Base-by-base conservation (phyloP, 371 early-diverging fungal species). In the Rhizopus arrhizus region DNA sequence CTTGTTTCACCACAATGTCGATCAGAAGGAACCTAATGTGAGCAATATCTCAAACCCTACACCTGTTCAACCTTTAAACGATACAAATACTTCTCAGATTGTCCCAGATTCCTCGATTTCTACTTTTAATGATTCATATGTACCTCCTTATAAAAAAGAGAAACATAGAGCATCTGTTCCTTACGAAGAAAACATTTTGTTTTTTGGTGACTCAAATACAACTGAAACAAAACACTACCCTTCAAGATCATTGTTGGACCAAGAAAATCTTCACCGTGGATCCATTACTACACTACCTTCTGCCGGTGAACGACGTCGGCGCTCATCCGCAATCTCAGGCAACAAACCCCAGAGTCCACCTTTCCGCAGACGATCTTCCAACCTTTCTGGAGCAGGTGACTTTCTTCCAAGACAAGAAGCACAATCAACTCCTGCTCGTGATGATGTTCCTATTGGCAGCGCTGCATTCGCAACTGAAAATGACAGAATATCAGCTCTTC, bases 201-300 rank as follows among this genome's bases (percentile, higher is more conserved):
- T 66, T 15, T 66, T 66, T 62, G 67, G 67, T 46, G 67, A 66
- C 22, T 66, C 62, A 1, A 53, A 46, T 32, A 43, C 59, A 10
- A 59, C 59, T 4, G 55, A 53, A 7, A 33, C 5, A n/a, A 42
- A 15, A 15, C 16, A 35, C 43, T 42, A 47, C 41, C 33, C 22
- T 4, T 62, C 66, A n/a, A 47, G 67, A 9, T 51, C 62, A 28
- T 42, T 56, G 6, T 51, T 66, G 38, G 61, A 60, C 31, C 65
- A 65, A 51, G 60, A 51, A 4, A 40, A 61, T 33, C 61, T 65
- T 11, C 65, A 65, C 28, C 46, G 60, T 13, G 65, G 65, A 28
- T 45, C 35, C 8, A 45, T 65, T 16, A 13, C 51, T 38, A 65
- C 65, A 12, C 40, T 65, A 10, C 65, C 65, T 28, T 56, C 50